Base-by-base conservation (phyloP, 257 asterid genomes). In the Sherardia arvensis region DNA sequence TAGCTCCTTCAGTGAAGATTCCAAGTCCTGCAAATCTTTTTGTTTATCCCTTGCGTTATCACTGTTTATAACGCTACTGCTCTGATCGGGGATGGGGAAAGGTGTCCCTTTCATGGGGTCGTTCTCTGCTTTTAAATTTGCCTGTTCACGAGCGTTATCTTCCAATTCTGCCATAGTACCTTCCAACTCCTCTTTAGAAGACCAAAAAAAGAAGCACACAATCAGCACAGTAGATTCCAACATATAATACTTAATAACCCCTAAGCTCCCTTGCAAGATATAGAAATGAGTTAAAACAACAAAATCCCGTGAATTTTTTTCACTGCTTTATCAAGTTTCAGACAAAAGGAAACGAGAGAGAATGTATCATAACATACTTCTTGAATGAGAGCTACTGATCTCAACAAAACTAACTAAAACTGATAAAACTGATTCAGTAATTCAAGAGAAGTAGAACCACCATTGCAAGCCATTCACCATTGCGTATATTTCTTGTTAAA, bases 11-110 rank as follows among this genome's bases (percentile, higher is more conserved):
- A 87, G 84, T 38, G 86, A 69, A 29, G 81, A 78, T 79, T 87
- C 96, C 86, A 84, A 77, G 58, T 85, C 96, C 72, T 84, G 90
- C 84, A 90, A 64, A 74, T 90, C 96, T 60, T 79, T 80, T 69
- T 81, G 83, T 53, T 79, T 90, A 74, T 87, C 97, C 61, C 71
- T 77, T 53, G 81, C 74, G 76, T 81, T 87, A 67, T 84, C 96
- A 71, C 65, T 66, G 69, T 65, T 72, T 49, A 51, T 66, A 60
- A 75, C 85, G 71, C 80, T 87, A 75, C 74, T 90, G 69, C 81
- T 85, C 66, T 69, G 76, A 75, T 76, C 86, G 56, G 76, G 77
- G 66, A 69, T 71, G 32, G 87, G 94, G 57, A 73, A 81, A 64
- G 63, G 59, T 43, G 80, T 60, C 53, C 88, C 94, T 51, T 80